Base-by-base conservation (phyloP, 345 rosid species). In the Acer saccharum region DNA sequence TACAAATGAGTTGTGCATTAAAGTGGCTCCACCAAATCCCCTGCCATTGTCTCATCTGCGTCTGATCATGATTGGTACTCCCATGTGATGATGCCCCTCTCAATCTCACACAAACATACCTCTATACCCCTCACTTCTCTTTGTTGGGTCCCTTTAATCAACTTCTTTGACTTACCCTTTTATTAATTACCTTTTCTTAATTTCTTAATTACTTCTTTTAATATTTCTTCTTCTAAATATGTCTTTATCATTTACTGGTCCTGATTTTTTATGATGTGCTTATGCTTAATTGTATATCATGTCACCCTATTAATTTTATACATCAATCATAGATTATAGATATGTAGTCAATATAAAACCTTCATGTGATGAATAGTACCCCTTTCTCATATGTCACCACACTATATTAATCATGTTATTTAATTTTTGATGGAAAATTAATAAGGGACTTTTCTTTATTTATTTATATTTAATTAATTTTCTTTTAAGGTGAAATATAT, bases 21-120 rank as follows among this genome's bases (percentile, higher is more conserved):
- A 85, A 50, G 82, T 81, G 91, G 89, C 88, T 85, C 88, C 89
- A 84, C 88, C 91, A 88, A 86, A 89, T 88, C 88, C 88, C 75
- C 90, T 78, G 86, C 86, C 84, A 78, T 72, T 88, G 88, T 85
- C 88, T 89, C 89, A 84, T 87, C 84, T 81, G 90, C 84, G 68
- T 75, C 85, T 58, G 75, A 74, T 74, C 73, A 78, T 85, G 80
- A 86, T 89, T 80, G 82, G 78, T 69, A 80, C 83, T 80, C 87
- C 92, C 94, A 90, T 89, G 94, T 90, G 94, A 83, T 71, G 32
- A 68, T 90, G 92, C 90, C 73, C 60, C 85, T 78, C 73, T 10
- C 64, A 17, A n/a, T n/a, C 64, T 7, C 25, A 7, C 11, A 7
- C 64, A 60, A 16, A 14, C n/a, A 54, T 54, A 54, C 17, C 17